Evolutionary conservation across 768 basidiomycete species (phyloP).

Genomic region (Boletus sensibilis): DNA sequence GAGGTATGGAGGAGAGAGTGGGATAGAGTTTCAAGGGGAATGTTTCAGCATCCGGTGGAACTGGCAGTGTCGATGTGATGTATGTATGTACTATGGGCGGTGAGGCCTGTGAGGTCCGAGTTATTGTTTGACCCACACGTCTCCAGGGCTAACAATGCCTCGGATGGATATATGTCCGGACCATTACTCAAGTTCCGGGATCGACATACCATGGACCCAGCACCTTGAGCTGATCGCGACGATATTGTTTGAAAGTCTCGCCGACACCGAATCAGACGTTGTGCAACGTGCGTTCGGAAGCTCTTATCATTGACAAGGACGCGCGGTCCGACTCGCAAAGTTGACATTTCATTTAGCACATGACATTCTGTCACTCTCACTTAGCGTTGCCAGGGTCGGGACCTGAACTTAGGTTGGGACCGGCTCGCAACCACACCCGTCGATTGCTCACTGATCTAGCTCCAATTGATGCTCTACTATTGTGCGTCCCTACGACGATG

Average conservation of each 20-base stretch:
- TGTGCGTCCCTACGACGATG: neutral
- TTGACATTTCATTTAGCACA: neutral
- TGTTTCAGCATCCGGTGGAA: too few species aligned
- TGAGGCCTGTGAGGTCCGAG: too few species aligned
- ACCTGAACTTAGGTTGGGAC: too few species aligned
- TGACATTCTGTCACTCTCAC: neutral
- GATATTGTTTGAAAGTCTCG: too few species aligned
- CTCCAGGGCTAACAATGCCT: neutral
- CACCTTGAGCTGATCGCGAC: too few species aligned
- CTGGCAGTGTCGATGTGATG: too few species aligned
- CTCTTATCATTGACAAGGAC: too few species aligned
- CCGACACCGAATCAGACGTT: too few species aligned
- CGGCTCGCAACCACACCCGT: neutral
- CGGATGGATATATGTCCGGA: neutral
- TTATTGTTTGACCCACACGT: neutral
- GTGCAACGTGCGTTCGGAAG: too few species aligned
- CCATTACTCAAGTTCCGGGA: neutral
- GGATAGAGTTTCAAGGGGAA: neutral
- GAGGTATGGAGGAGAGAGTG: neutral
- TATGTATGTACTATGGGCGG: too few species aligned
- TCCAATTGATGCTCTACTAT: neutral
- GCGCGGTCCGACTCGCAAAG: too few species aligned
- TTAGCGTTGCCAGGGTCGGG: neutral
- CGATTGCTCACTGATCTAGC: neutral
- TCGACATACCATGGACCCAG: neutral